Percentiles rank a stretch among this genome's conserved stretches.
Evolutionary conservation across 108 stramenopile genomes (phyloP).

Genomic region (Nitzschia inconspicua): DNA sequence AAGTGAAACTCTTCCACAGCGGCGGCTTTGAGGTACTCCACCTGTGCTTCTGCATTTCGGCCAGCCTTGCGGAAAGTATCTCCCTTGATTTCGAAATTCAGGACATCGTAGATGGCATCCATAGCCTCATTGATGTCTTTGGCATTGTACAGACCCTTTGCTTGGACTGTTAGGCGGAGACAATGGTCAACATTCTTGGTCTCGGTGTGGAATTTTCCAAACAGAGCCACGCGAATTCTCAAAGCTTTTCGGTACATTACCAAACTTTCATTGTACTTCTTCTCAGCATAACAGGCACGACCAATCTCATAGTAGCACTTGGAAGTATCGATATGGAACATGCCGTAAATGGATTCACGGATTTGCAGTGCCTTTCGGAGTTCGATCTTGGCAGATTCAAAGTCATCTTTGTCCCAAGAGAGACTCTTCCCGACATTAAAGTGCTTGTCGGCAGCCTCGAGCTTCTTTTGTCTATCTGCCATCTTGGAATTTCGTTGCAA

Average conservation of each 20-base stretch:
- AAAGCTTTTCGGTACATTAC: slow-evolving; percentile 32
- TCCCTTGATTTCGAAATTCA: slow-evolving; percentile 32
- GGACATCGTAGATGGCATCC: slow-evolving; percentile 27
- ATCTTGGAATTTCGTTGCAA: too few relatives aligned
- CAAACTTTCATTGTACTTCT: slow-evolving; percentile 30
- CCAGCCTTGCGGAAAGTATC: slow-evolving; percentile 44
- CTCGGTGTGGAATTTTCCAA: slow-evolving; percentile 38
- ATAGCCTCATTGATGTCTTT: slow-evolving; percentile 38
- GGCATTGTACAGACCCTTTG: slow-evolving; percentile 37
- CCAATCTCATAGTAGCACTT: slow-evolving; percentile 40
- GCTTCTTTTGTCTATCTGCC: slow-evolving; percentile 39
- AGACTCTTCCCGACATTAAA: slow-evolving; percentile 38
- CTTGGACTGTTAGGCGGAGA: slow-evolving; percentile 36
- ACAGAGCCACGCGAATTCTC: slow-evolving; percentile 37
- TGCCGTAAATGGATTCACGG: slow-evolving; percentile 32
- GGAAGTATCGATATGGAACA: slow-evolving; percentile 38
- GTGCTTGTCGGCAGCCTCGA: slow-evolving; percentile 34
- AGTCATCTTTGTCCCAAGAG: slow-evolving; percentile 44
- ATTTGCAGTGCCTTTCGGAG: slow-evolving; percentile 30
- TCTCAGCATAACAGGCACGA: slow-evolving; percentile 30
- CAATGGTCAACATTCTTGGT: slow-evolving; percentile 46
- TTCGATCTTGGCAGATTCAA: slow-evolving; percentile 32
- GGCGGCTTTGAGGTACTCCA: slow-evolving; percentile 42
- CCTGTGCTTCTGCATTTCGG: slow-evolving; percentile 35
- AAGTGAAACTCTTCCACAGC: slow-evolving; percentile 38